Evolutionary conservation across 805 yeast species (phyloP), one percentile per base, ranked within the genome.

Genomic region (Trichomonascus vanleenenianus): DNA sequence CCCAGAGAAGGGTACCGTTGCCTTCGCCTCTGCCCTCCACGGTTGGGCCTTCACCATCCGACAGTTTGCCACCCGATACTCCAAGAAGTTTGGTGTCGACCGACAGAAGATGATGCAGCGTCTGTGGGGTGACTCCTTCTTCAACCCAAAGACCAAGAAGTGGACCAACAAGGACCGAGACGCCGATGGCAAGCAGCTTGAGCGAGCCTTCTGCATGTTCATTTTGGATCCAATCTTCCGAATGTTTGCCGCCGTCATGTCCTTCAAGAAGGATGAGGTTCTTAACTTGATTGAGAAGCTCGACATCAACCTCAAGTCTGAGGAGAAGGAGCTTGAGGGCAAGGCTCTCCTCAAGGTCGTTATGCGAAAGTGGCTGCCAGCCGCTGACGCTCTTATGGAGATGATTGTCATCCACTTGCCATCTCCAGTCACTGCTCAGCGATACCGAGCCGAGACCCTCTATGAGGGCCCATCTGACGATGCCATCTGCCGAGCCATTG

Each of bases 11-110:
- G 98, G 98, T 78, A 91, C 97, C 73, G 96, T 91, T 68, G 98
- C 98, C 62, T 91, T 91, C 75, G 97, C 96, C 79, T 93, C 97
- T 73, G 98, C 97, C 85, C 80, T 91, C 70, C 98, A 91, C 83
- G 98, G 98, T 75, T 91, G 98, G 98, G 97, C 97, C 71, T 91
- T 91, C 91, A 91, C 98, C 64, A 84, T 91, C 70, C 87, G 98
- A 76, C 97, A 91, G 80, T 91, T 91, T 64, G 97, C 97, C 64
- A 73, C 78, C 76, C 86, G 96, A 79, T 91, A 93, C 83, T 81
- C 96, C 72, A 88, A 89, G 88, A 93, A 91, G 78, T 91, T 93
- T 72, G 97, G 97, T 88, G 97, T 91, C 68, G 97, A 91, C 85
- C 82, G 86, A 72, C 59, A 69, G 54, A 91, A 93, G 86, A 88